Evolutionary conservation across 441 rosid species (phyloP).

Genomic region (Melastoma candidum): DNA sequence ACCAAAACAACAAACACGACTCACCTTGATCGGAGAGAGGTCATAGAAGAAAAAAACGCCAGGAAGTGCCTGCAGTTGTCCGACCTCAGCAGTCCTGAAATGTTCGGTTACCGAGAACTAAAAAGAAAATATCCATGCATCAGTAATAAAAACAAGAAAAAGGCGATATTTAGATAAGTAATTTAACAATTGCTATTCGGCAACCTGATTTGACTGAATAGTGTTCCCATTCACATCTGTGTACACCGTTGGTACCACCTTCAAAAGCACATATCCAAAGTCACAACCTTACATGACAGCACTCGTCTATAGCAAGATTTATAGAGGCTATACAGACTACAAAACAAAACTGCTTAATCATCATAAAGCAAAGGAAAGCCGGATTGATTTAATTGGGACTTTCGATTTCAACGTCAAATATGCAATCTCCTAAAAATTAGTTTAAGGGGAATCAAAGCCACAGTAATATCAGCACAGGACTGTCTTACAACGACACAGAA

Average conservation of each 20-base stretch:
- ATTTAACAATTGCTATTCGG: not conserved
- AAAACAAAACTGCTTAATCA: not conserved
- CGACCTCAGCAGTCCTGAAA: slow-evolving; percentile 51
- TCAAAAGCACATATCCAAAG: slow-evolving; percentile 7
- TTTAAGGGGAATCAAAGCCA: too few species aligned
- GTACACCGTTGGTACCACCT: slow-evolving; percentile 96
- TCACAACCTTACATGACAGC: not conserved
- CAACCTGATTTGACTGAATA: slow-evolving; percentile 92
- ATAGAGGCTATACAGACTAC: too few species aligned
- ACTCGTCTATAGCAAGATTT: too few species aligned
- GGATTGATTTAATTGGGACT: not conserved
- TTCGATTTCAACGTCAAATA: too few species aligned
- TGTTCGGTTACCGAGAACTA: slow-evolving; percentile 98
- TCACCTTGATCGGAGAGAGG: slow-evolving; percentile 94
- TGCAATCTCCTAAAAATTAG: too few species aligned
- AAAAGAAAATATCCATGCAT: slow-evolving; percentile 6
- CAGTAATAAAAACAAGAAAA: too few species aligned
- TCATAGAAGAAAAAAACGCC: slow-evolving; percentile 98
- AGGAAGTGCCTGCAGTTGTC: slow-evolving; percentile 61
- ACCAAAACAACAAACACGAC: not conserved
- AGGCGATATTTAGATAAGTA: not conserved
- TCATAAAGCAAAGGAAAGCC: not conserved
- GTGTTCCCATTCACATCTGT: slow-evolving; percentile 63
- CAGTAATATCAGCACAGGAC: too few species aligned
- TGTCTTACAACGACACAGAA: too few species aligned